Evolutionary conservation across 345 rosid genomes (phyloP).

Genomic region (Orychophragmus violaceus): DNA sequence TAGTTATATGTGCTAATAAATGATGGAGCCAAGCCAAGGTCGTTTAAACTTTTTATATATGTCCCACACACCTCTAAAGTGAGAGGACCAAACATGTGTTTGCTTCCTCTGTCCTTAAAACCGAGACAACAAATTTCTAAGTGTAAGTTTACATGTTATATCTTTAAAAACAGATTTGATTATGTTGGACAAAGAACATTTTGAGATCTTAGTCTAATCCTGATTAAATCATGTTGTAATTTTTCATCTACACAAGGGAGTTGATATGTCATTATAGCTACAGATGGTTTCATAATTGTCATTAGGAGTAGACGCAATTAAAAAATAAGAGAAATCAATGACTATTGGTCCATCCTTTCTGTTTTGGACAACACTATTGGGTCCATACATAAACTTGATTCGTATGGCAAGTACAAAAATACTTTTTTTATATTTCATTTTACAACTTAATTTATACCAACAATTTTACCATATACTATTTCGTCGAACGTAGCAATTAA

Average conservation of each 20-base stretch:
- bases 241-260: background rate
- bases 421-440: background rate
- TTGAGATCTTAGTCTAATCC: background rate
- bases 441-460: background rate
- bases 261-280: background rate
- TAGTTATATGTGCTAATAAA: background rate
- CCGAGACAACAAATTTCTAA: background rate
- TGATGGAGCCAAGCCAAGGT: background rate
- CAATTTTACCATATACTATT: background rate
- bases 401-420: background rate
- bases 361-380: too few relatives aligned
- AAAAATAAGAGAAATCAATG: background rate
- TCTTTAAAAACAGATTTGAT: background rate
- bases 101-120: background rate
- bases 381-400: background rate
- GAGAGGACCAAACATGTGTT: background rate
- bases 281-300: background rate
- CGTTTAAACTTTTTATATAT: background rate
- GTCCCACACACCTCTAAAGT: background rate
- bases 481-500: background rate
- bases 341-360: background rate
- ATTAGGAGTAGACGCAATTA: background rate
- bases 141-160: background rate
- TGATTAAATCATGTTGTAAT: background rate
- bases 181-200: background rate